Conservation (phyloP, 805 yeast genomes). For the Yamadazyma endophytica region DNA sequence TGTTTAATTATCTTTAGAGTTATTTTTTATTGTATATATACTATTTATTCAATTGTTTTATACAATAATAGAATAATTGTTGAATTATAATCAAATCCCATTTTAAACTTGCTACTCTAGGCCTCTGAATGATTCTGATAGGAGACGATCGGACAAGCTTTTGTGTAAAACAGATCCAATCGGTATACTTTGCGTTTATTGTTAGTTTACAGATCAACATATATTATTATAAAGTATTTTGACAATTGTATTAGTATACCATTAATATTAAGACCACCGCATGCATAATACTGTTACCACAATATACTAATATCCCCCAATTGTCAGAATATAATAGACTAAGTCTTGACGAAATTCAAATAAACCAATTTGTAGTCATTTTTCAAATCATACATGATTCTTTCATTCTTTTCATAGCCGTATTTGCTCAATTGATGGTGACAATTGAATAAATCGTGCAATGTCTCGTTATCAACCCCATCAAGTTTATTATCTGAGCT, state of each 20-base stretch:
- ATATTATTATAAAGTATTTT: conserved; percentile 1
- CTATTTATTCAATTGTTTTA: conserved; percentile 11
- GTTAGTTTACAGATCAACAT: no score
- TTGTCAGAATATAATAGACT: conserved; percentile 3
- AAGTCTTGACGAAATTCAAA: conserved; percentile 50
- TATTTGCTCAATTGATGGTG: conserved; percentile 26
- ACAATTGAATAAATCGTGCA: conserved; percentile 14
- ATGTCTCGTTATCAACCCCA: conserved; percentile 6
- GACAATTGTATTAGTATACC: conserved; percentile 9
- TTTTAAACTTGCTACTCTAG: no score
- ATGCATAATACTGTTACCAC: conserved; percentile 7
- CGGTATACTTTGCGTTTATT: no score
- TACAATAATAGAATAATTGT: conserved; percentile 9
- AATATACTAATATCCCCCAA: conserved; percentile 19
- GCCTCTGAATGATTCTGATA: no score
- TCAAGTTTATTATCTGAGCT: conserved; percentile 7
- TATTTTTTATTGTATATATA: conserved; percentile 9
- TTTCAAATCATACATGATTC: conserved; percentile 68
- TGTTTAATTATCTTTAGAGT: neutral
- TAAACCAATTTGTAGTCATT: conserved; percentile 68
- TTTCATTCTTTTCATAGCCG: conserved; percentile 60
- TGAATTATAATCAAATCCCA: no score
- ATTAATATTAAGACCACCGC: conserved; percentile 12
- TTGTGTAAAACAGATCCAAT: no score
- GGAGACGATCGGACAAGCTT: no score